These are phyloP conservation scores for Pseudogymnoascus sp. DNA, from an alignment of 2,329 filamentous ascomycete species.

Conservation along the genomic window DNA sequence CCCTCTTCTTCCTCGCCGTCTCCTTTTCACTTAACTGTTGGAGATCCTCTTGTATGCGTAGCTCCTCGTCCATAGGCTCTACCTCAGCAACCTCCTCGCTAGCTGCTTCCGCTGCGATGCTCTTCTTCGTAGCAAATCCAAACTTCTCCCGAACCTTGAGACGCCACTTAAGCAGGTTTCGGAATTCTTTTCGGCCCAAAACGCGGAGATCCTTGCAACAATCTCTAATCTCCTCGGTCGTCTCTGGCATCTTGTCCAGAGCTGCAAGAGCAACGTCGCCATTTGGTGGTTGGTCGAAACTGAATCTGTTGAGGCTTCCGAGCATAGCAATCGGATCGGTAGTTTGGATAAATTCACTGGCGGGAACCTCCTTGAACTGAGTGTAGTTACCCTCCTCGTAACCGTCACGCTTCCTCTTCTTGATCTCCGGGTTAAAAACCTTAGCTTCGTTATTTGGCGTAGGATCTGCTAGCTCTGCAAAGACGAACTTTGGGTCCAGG, in stretches of 20 bases:
- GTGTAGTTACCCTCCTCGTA: constrained; percentile 95
- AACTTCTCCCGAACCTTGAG: constrained; percentile 86
- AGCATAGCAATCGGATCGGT: constrained; percentile 89
- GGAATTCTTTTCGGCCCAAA: constrained; percentile 90
- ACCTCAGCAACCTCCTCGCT: constrained; percentile 69
- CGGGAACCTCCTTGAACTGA: constrained; percentile 82
- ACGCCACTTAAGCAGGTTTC: constrained; percentile 81
- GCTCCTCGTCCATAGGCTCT: constrained; percentile 88
- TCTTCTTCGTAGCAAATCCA: constrained; percentile 68
- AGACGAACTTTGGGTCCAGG: constrained; percentile 81
- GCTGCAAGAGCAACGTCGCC: constrained; percentile 83
- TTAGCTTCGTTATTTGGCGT: constrained; percentile 95
- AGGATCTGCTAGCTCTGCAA: constrained; percentile 80
- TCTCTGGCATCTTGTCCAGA: constrained; percentile 78
- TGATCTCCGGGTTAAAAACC: constrained; percentile 94
- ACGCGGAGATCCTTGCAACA: constrained; percentile 84
- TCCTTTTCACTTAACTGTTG: constrained; percentile 77
- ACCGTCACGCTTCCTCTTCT: constrained; percentile 95
- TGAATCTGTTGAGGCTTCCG: constrained; percentile 75
- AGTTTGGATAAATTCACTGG: constrained; percentile 90
- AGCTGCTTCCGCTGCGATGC: constrained; percentile 39
- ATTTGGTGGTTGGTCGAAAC: constrained; percentile 72
- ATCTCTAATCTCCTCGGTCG: constrained; percentile 70
- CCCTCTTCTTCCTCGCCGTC: constrained; percentile 69
- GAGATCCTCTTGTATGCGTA: constrained; percentile 82